phyloP scores from a whole-genome alignment of 2,329 filamentous ascomycete genomes.

The Verticillium klebahnii region DNA sequence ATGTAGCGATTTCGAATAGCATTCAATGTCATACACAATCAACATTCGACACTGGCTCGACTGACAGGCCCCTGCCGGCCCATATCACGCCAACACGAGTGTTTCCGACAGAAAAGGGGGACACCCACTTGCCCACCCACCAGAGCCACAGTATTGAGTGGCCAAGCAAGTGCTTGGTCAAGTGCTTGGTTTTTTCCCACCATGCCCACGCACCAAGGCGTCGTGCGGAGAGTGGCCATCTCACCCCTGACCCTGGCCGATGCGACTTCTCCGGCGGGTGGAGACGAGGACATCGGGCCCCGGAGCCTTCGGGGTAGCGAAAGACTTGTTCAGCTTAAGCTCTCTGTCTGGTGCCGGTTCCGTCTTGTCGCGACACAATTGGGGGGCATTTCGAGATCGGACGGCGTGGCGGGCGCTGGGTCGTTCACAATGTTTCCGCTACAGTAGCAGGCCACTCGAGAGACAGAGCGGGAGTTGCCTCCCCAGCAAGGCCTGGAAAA shows the following conservation, averaged over 20 bases:
- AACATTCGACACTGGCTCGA: background rate
- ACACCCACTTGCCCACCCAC: background rate
- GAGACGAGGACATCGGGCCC: background rate
- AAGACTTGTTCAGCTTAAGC: background rate
- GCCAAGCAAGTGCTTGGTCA: background rate
- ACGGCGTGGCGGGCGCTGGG: background rate
- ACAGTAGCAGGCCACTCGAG: no score
- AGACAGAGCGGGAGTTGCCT: no score
- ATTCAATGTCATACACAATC: background rate
- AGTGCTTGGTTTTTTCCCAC: background rate
- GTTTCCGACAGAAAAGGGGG: background rate
- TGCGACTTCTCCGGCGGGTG: background rate
- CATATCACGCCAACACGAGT: background rate
- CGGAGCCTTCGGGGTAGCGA: background rate
- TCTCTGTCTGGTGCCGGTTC: background rate
- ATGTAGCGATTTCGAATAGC: background rate
- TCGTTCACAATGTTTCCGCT: background rate
- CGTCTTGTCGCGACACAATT: background rate
- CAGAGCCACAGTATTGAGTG: background rate
- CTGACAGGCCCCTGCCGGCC: background rate
- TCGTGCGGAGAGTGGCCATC: background rate
- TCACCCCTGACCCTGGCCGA: background rate
- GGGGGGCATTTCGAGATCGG: background rate
- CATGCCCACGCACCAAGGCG: background rate
- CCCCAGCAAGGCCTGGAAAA: no score